Evolutionary conservation across 352 stramenopile species (phyloP), one percentile per base, ranked within the genome.

Genomic region (Phytopythium vexans): DNA sequence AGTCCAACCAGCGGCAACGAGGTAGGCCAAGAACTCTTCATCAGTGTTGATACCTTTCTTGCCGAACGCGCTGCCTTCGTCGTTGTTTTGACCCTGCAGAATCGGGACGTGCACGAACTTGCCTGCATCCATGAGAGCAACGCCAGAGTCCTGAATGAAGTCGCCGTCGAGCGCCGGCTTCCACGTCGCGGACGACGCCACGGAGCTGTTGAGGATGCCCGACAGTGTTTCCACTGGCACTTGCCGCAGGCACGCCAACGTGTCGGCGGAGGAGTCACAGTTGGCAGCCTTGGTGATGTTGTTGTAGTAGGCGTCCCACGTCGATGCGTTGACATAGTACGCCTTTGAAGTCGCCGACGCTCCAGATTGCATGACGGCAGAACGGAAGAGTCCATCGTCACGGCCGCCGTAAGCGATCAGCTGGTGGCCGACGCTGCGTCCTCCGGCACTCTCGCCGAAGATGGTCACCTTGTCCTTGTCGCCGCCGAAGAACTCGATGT

Each of bases 381-480:
- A 45, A 27, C 59, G 59, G 42, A 68, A 72, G 1, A 72, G 59
- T 0, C 55, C 52, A 27, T 72, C 64, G 41, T 62, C 51, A 8
- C 59, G 59, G 3, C 64, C 64, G 12, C 59, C 64, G 44, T 68
- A 66, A 4, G 64, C 64, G 41, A 72, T 50, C 4, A 72, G 40
- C 51, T 68, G 64, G 34, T 68, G 59, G 16, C 59, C 58, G 21
- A 72, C 56, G 63, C 56, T 74, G 39, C 32, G 71, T 31, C 68
- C 76, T 11, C 88, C 89, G 1, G 86, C 86, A 44, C 72, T 91
- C 59, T 97, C 86, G 7, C 89, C 89, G 66, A 92, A 96, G 11
- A 97, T 43, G 1, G 83, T 96, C 33, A 97, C 85, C n/a, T 74
- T 66, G 47, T 70, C 61, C 6, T 82, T 60, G 68, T 97, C 74